These are phyloP conservation scores for Irpex sp. DNA, from an alignment of 1,284 basidiomycete species.

Conservation along the genomic window DNA sequence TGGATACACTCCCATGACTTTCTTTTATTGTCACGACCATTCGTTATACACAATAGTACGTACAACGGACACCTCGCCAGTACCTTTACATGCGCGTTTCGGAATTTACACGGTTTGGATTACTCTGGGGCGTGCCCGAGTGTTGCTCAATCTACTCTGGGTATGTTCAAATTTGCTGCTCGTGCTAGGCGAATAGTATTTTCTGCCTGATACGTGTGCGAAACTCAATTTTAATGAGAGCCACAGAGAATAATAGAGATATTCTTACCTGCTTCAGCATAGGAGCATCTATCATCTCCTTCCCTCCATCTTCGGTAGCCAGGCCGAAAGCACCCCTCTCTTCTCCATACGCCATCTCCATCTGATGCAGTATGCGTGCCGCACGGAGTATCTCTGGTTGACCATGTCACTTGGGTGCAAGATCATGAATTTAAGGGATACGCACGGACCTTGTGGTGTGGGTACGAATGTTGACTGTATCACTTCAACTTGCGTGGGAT, in stretches of 20 bases:
- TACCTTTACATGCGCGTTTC: not conserved
- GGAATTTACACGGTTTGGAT: not conserved
- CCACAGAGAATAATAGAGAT: not conserved
- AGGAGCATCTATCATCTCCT: conserved; percentile 90
- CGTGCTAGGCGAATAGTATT: conserved; percentile 60
- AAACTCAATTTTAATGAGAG: not conserved
- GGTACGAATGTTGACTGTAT: conserved; percentile 85
- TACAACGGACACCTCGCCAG: not conserved
- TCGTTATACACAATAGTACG: not conserved
- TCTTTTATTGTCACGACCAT: not conserved
- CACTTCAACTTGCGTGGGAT: conserved; percentile 79
- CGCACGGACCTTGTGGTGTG: conserved; percentile 54
- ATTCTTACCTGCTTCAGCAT: conserved; percentile 76
- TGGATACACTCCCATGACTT: not conserved
- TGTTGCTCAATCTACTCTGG: conserved; percentile 27
- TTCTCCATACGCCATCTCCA: conserved; percentile 49
- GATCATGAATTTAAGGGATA: not conserved
- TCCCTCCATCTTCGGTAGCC: conserved; percentile 57
- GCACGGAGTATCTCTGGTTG: conserved; percentile 75
- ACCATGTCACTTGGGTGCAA: not conserved
- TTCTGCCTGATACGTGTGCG: conserved; percentile 48
- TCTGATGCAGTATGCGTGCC: conserved; percentile 64
- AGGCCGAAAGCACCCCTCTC: conserved; percentile 64
- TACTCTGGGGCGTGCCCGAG: not conserved
- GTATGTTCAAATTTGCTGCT: conserved; percentile 63